Evolutionary conservation across 352 stramenopile species (phyloP), one percentile per base, ranked within the genome.

Genomic region (Phytophthora pistaciae): DNA sequence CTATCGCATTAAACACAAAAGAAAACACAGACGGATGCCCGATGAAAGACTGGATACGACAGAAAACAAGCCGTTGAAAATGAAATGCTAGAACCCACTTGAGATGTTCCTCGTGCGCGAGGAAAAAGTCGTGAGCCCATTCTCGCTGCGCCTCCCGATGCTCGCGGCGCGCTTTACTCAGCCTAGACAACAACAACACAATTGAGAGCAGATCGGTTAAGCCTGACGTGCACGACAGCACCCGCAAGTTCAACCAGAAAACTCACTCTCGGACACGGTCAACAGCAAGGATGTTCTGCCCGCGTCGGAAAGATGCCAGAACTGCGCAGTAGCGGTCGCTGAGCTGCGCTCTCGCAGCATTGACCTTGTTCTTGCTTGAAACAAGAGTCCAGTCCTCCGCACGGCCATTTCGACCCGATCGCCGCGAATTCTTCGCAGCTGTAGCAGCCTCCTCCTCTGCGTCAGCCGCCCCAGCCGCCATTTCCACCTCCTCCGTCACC

Each of bases 251-350:
- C 4, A 54, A 13, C n/a, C 25, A 44, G 14, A 54, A 0, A n/a
- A 84, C 79, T 70, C 62, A 93, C 86, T 88, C 83, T 65, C 83
- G 72, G 49, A 91, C 68, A 53, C 82, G 82, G 49, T 92, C 83
- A 9, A 42, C 74, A 10, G 84, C 75, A 56, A 92, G 76, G 50
- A 89, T 68, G 54, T 84, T 69, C 56, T 91, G 76, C 29, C 80
- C 77, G 3, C 75, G 77, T 40, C 87, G 79, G 63, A 94, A 94
- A 23, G 78, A 91, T 50, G 79, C 66, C 10, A 91, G 57, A 11
- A 88, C 78, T 6, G 77, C 75, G 56, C 82, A 82, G 64, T 92
- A 94, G 48, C 81, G 82, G 50, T 84, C 77, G 56, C 80, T 92
- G 23, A 94, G 78, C 23, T 69, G 59, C 33, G 90, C 73, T 60